phyloP scores from a whole-genome alignment of 2,329 filamentous ascomycete species.

The Plectosphaerella plurivora region DNA sequence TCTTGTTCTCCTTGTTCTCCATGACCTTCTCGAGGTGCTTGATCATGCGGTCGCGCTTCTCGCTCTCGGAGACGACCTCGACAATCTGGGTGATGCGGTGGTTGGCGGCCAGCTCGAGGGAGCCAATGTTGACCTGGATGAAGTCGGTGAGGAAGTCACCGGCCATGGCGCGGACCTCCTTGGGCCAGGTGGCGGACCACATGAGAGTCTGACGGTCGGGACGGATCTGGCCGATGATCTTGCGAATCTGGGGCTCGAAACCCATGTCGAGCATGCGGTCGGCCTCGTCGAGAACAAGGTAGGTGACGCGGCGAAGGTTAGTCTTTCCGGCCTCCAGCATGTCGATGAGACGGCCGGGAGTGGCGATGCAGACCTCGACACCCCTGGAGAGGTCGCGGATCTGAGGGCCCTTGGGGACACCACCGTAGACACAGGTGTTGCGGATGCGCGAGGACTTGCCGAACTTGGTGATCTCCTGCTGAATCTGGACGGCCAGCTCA shows the following conservation, averaged over 20 bases:
- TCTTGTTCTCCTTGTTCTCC: constrained; percentile 94
- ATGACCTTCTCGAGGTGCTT: constrained; percentile 98
- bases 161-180: constrained; percentile 91
- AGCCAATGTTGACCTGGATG: constrained; percentile 98
- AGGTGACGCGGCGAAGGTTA: constrained; percentile 95
- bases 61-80: constrained; percentile 90
- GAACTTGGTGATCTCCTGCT: constrained; percentile 97
- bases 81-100: constrained; percentile 97
- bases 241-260: constrained; percentile 99
- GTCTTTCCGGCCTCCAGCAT: constrained; percentile 98
- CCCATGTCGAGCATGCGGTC: constrained; percentile 99
- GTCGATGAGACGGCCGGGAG: constrained; percentile 94
- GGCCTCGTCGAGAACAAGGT: constrained; percentile 96
- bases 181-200: constrained; percentile 99
- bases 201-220: constrained; percentile 98
- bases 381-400: constrained; percentile 92
- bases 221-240: constrained; percentile 96
- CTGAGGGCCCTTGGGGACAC: constrained; percentile 96
- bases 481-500: constrained; percentile 97
- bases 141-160: constrained; percentile 90
- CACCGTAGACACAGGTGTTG: constrained; percentile 98
- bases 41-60: constrained; percentile 97
- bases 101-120: constrained; percentile 92
- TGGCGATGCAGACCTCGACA: constrained; percentile 98
- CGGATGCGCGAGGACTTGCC: constrained; percentile 96